A percentile compares a stretch with the other conserved stretches of the same genome.
phyloP scores from a whole-genome alignment of 768 basidiomycete species.

The Tubosaeta sp. region DNA sequence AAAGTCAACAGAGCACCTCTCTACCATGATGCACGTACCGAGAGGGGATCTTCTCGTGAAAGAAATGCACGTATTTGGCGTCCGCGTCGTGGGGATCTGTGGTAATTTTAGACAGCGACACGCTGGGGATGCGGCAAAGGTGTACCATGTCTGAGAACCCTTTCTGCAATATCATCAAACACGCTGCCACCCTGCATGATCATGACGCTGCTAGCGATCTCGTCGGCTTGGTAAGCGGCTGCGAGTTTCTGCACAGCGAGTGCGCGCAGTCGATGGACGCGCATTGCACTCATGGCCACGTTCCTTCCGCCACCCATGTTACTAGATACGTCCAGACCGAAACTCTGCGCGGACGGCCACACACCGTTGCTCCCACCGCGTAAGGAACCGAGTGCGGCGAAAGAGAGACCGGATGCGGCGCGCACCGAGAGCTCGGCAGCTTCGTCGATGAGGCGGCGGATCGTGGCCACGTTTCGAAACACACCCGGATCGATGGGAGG shows the following conservation, averaged over 20 bases:
- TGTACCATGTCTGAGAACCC: slow-evolving; percentile 68
- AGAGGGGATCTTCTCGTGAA: slow-evolving; percentile 93
- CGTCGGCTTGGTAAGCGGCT: slow-evolving; percentile 80
- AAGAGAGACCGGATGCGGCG: slow-evolving; percentile 78
- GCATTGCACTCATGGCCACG: slow-evolving; percentile 79
- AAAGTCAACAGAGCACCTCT: slow-evolving; percentile 12
- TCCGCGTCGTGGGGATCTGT: slow-evolving; percentile 73
- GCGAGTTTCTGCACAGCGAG: slow-evolving; percentile 86
- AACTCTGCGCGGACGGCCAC: slow-evolving; percentile 60
- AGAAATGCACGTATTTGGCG: slow-evolving; percentile 88
- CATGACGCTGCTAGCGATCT: slow-evolving; percentile 91
- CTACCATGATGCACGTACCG: slow-evolving; percentile 46
- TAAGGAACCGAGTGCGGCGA: slow-evolving; percentile 67
- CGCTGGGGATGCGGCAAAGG: slow-evolving; percentile 4
- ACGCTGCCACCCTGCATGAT: slow-evolving; percentile 94
- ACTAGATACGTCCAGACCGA: slow-evolving; percentile 59
- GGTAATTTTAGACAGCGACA: background rate
- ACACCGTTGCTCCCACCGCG: slow-evolving; percentile 42
- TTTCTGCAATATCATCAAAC: slow-evolving; percentile 88
- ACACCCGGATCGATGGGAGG: slow-evolving; percentile 90
- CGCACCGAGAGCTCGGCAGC: slow-evolving; percentile 86
- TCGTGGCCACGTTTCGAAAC: slow-evolving; percentile 68
- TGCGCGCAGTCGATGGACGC: slow-evolving; percentile 73
- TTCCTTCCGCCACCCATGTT: slow-evolving; percentile 59
- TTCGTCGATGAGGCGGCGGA: slow-evolving; percentile 82